Base-by-base conservation (phyloP, 2,329 filamentous ascomycete genomes). In the Xylariales sp. region DNA sequence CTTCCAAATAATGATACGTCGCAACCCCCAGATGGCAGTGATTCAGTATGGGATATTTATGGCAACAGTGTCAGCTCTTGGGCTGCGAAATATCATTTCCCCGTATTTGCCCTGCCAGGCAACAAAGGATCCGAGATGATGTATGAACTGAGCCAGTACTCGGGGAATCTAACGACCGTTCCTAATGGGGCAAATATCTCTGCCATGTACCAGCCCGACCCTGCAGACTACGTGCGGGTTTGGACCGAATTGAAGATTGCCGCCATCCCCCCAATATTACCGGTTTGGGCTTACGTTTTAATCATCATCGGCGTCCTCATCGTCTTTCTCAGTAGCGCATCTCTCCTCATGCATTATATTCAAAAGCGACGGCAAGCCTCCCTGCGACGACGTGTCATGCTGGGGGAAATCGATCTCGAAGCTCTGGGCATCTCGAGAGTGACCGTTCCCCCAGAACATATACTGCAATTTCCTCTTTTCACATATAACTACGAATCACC, bases 331-430 rank as follows among this genome's bases (percentile, higher is more conserved):
- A 69, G 74, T 4, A 61, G 67, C 10, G 88, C 81, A 1, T 93
- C 80, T 2, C 56, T 81, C 28, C 66, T 73, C 37, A 94, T 93
- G 85, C 88, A 93, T 50, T 67, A 82, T 16, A 67, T 93, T 20
- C 88, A 95, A 56, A 76, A 80, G 24, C 74, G 78, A 33, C 79
- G 88, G 20, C 79, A 90, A 7, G 71, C 72, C 17, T 70, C 70
- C 2, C 66, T 97, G 10, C 78, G 79, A 35, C 74, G 78, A 33
- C 79, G 89, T 11, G 83, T 96, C 13, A 72, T 78, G 41, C 72
- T 70, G 6, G 90, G 91, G 37, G 85, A 95, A 49, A 81, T 95
- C 15, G 87, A 96, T 53, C 69, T 96, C 4, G 90, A 96, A 60
- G 81, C 80, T 3, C 73, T 95, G 48, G 90, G 89, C 2, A 87